phyloP scores from a whole-genome alignment of 768 basidiomycete genomes.

The Boletus sensibilis region DNA sequence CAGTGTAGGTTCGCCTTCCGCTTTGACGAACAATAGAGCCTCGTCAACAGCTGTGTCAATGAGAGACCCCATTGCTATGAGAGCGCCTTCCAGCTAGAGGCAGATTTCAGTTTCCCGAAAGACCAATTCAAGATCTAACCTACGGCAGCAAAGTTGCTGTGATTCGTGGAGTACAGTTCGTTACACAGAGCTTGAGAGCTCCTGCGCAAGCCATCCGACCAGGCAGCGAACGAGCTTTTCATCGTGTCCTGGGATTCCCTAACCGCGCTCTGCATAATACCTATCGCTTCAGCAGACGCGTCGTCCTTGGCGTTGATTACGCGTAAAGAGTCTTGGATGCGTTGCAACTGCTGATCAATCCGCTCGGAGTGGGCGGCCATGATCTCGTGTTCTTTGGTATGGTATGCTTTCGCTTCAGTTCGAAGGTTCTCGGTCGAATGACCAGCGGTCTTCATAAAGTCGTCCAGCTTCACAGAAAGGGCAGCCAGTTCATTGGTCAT shows the following conservation, averaged over 20 bases:
- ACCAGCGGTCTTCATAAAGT: slow-evolving; percentile 56
- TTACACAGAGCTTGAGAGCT: slow-evolving; percentile 48
- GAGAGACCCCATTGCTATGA: slow-evolving; percentile 57
- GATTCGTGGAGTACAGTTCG: slow-evolving; percentile 44
- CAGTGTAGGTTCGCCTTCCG: slow-evolving; percentile 50
- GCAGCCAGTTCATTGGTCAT: slow-evolving; percentile 53
- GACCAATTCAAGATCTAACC: slow-evolving; percentile 15
- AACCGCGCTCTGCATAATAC: slow-evolving; percentile 46
- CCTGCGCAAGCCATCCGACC: slow-evolving; percentile 52
- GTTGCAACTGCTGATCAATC: slow-evolving; percentile 57
- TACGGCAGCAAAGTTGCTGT: slow-evolving; percentile 47
- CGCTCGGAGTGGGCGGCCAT: slow-evolving; percentile 49
- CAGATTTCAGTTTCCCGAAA: slow-evolving; percentile 4
- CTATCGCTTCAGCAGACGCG: slow-evolving; percentile 51
- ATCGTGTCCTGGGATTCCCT: slow-evolving; percentile 54
- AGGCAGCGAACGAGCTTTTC: slow-evolving; percentile 49
- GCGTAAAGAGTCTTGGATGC: slow-evolving; percentile 50
- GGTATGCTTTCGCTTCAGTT: slow-evolving; percentile 54
- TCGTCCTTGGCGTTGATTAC: slow-evolving; percentile 57
- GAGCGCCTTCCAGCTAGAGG: slow-evolving; percentile 50
- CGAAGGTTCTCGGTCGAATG: slow-evolving; percentile 55
- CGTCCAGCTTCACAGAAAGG: slow-evolving; percentile 58
- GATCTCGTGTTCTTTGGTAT: slow-evolving; percentile 54
- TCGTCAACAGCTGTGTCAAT: slow-evolving; percentile 61
- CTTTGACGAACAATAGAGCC: slow-evolving; percentile 53